A percentile compares a stretch with the other conserved stretches of the same genome.
These are phyloP conservation scores for Eucalyptus victrix DNA, from an alignment of 345 rosid species.

Conservation along the genomic window DNA sequence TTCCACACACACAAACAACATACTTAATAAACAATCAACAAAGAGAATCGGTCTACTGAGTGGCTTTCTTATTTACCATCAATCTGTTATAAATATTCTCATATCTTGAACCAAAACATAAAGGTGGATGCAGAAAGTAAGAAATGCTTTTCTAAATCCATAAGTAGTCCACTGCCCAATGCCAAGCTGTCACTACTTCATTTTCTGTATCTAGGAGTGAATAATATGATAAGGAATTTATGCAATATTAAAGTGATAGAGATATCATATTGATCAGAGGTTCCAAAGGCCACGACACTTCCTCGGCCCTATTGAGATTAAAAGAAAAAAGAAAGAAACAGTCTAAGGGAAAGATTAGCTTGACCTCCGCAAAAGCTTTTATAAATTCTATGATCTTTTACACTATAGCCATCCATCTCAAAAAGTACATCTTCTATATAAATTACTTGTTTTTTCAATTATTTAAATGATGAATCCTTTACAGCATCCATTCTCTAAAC, in stretches of 20 bases:
- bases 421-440: background rate
- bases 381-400: background rate
- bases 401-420: background rate
- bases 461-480: background rate
- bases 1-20: background rate
- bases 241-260: background rate
- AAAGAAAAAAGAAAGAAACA: background rate
- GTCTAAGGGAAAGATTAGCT: background rate
- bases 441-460: background rate
- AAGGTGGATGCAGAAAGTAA: background rate
- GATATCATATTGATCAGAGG: background rate
- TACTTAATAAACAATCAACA: background rate
- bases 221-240: background rate
- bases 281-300: background rate
- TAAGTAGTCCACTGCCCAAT: background rate
- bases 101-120: background rate
- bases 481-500: background rate
- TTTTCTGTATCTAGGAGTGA: background rate
- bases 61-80: background rate
- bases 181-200: background rate
- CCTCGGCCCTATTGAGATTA: background rate
- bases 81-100: background rate
- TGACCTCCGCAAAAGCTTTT: background rate
- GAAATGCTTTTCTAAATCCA: background rate
- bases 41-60: background rate